phyloP scores from a whole-genome alignment of 768 basidiomycete genomes.

The Boletus rufocinnamomeus region DNA sequence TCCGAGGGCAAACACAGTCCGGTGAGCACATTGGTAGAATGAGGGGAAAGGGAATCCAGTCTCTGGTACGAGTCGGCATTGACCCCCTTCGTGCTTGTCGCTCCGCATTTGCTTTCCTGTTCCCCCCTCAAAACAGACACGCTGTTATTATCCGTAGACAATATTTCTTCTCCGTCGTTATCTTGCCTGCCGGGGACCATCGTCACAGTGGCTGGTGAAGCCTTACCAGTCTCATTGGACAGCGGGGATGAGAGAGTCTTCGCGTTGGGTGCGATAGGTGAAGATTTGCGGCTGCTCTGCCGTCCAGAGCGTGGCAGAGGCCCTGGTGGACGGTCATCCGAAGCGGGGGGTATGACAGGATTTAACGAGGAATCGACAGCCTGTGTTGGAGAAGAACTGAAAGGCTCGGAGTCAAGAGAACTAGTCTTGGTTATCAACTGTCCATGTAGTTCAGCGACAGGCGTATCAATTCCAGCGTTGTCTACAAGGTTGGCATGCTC shows the following conservation, averaged over 20 bases:
- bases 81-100: constrained; percentile 20
- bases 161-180: not conserved
- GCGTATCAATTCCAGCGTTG: constrained; percentile 6
- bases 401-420: constrained; percentile 1
- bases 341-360: not conserved
- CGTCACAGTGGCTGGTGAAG: constrained; percentile 8
- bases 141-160: not conserved
- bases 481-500: constrained; percentile 5
- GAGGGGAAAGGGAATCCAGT: constrained; percentile 61
- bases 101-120: constrained; percentile 37
- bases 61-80: constrained; percentile 37
- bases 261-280: constrained; percentile 9
- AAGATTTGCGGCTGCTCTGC: constrained; percentile 35
- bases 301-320: constrained; percentile 42
- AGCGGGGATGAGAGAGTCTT: constrained; percentile 21
- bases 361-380: constrained; percentile 4
- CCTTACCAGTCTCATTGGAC: constrained; percentile 27
- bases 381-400: constrained; percentile 4
- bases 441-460: constrained; percentile 1
- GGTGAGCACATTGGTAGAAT: constrained; percentile 47
- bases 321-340: constrained; percentile 11
- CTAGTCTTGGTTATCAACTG: constrained; percentile 1
- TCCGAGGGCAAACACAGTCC: constrained; percentile 36
- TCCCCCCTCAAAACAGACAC: not conserved
- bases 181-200: not conserved